These are phyloP conservation scores for Shiraia sp. DNA, from an alignment of 2,329 filamentous ascomycete species.

Conservation along the genomic window DNA sequence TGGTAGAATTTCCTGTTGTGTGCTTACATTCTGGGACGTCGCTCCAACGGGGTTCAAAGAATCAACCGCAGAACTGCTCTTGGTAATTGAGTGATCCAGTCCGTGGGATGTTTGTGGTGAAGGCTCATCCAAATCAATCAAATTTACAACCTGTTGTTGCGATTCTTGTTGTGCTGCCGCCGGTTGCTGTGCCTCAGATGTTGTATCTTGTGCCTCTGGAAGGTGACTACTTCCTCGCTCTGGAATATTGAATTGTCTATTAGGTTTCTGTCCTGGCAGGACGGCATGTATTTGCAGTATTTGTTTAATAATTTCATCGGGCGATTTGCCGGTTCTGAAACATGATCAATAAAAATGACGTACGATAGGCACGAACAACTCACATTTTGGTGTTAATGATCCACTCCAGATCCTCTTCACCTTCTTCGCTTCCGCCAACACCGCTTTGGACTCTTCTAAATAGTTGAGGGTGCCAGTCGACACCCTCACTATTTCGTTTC, in stretches of 20 bases:
- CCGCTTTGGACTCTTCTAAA: slow-evolving; percentile 77
- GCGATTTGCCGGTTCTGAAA: slow-evolving; percentile 60
- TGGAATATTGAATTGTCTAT: slow-evolving; percentile 59
- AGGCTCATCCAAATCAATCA: slow-evolving; percentile 62
- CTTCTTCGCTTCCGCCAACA: slow-evolving; percentile 72
- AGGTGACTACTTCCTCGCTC: slow-evolving; percentile 48
- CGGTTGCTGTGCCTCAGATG: slow-evolving; percentile 7
- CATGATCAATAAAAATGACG: slow-evolving; percentile 5
- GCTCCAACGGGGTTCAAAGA: slow-evolving; percentile 5
- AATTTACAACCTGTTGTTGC: slow-evolving; percentile 47
- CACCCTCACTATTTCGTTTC: slow-evolving; percentile 72
- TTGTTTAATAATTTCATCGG: slow-evolving; percentile 75
- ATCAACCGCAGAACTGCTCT: slow-evolving; percentile 7
- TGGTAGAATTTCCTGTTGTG: slow-evolving; percentile 7
- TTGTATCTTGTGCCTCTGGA: slow-evolving; percentile 11
- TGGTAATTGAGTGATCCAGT: slow-evolving; percentile 7
- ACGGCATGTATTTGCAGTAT: slow-evolving; percentile 87
- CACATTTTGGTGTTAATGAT: slow-evolving; percentile 88
- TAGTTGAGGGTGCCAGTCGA: slow-evolving; percentile 86
- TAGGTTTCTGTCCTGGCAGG: slow-evolving; percentile 71
- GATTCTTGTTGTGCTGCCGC: slow-evolving; percentile 11
- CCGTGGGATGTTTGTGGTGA: slow-evolving; percentile 27
- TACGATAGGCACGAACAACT: too few relatives aligned
- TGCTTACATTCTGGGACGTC: slow-evolving; percentile 10
- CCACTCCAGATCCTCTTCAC: slow-evolving; percentile 91